Base-by-base conservation (phyloP, 257 asterid species). In the Capsicum rhomboideum region DNA sequence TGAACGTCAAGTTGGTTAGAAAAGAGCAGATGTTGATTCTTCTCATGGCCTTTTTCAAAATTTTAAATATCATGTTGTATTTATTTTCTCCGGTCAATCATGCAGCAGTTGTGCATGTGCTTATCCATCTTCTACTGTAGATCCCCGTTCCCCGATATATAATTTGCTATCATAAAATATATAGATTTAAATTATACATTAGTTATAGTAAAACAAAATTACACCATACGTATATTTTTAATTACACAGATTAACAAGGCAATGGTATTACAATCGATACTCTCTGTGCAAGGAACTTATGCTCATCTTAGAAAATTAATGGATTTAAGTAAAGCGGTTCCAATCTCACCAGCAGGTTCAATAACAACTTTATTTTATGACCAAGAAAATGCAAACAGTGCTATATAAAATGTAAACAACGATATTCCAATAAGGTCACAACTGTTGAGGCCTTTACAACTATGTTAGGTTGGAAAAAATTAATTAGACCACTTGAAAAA, bases 1-100 rank as follows among this genome's bases (percentile, higher is more conserved):
- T 72, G 90, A 44, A 83, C 84, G 89, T 10, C 93, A 86, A 91
- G 82, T 91, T 87, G 95, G 34, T 74, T 68, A 9, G 16, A 13
- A 21, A 29, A 67, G 69, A 55, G 84, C 83, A 86, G 74, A 83
- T 67, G 52, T 81, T 56, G 82, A 83, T 79, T 83, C 82, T 46
- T 83, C 18, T 17, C 54, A 26, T n/a, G 11, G 79, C 12, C 23
- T 82, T 61, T 64, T 44, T 28, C 37, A 4, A 61, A 20, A 42
- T 81, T 23, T 26, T 0, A 81, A 9, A n/a, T 16, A 16, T 49
- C 64, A 52, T 72, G 18, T 72, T n/a, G 20, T 72, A 26, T 72
- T n/a, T 11, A 44, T 13, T 72, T 44, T 72, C 37, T 44, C 31
- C 21, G 16, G 37, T 44, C 80, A 72, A 72, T 72, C 17, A 72